Percentiles rank a stretch among this genome's conserved stretches.
phyloP scores from a whole-genome alignment of 1,284 basidiomycete species.

The Moesziomyces sp. region DNA sequence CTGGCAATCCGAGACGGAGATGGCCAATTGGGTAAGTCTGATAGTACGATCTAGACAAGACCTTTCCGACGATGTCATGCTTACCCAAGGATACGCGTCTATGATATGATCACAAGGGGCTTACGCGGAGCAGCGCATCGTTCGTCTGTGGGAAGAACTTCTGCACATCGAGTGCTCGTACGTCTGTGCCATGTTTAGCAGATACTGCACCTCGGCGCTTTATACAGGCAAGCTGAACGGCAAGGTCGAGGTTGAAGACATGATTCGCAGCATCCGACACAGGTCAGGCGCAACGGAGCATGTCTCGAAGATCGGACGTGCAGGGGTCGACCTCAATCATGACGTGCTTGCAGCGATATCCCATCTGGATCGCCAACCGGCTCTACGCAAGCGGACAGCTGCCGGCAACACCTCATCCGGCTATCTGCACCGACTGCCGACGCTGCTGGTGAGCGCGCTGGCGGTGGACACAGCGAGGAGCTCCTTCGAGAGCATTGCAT shows the following conservation, averaged over 20 bases:
- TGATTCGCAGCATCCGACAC: slow-evolving; percentile 1
- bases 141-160: slow-evolving; percentile 23
- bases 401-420: not conserved
- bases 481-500: slow-evolving; percentile 19
- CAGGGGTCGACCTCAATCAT: slow-evolving; percentile 4
- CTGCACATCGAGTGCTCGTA: slow-evolving; percentile 20
- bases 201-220: slow-evolving; percentile 7
- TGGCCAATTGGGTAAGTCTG: slow-evolving; percentile 9
- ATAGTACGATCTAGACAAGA: not conserved
- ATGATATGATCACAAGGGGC: not conserved
- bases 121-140: slow-evolving; percentile 15
- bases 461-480: slow-evolving; percentile 15
- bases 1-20: slow-evolving; percentile 8
- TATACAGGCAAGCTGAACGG: slow-evolving; percentile 12
- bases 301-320: slow-evolving; percentile 3
- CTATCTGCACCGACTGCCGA: slow-evolving; percentile 12
- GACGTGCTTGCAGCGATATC: slow-evolving; percentile 10
- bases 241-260: slow-evolving; percentile 2
- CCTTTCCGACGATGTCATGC: no score
- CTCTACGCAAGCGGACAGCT: not conserved
- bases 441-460: slow-evolving; percentile 22
- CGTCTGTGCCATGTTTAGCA: slow-evolving; percentile 4
- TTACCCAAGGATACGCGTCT: no score
- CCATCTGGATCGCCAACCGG: slow-evolving; percentile 22
- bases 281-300: not conserved